Evolutionary conservation across 164 flowering plant genomes (phyloP).

Genomic region (Vitis rupestris): DNA sequence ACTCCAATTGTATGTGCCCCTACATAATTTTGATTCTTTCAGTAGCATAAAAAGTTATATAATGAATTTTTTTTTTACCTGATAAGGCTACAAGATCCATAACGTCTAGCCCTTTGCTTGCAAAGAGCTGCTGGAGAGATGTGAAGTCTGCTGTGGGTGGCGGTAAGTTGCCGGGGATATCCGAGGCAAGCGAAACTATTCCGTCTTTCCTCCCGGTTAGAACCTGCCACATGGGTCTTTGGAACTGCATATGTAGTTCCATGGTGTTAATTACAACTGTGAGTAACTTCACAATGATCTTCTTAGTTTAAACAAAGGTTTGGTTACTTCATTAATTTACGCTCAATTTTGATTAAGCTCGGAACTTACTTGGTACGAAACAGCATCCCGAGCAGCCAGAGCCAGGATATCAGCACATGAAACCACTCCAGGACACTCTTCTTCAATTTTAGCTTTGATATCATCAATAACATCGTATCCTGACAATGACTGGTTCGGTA

Average conservation of each 20-base stretch:
- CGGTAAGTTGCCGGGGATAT: conserved; percentile 14
- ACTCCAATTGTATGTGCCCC: conserved; percentile 57
- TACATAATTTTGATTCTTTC: neutral
- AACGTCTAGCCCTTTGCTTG: conserved; percentile 7
- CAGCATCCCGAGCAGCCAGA: conserved; percentile 31
- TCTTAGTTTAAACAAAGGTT: neutral
- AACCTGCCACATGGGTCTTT: conserved; percentile 20
- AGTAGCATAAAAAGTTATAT: too few species aligned
- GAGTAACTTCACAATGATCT: neutral
- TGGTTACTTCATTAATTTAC: too few species aligned
- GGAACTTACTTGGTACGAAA: conserved; percentile 10
- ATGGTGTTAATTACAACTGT: too few species aligned
- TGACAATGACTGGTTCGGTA: conserved; percentile 16
- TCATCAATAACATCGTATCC: conserved; percentile 28
- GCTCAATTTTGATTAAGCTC: too few species aligned
- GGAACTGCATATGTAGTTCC: neutral
- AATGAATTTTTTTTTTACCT: conserved; percentile 8
- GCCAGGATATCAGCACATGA: conserved; percentile 39
- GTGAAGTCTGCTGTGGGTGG: conserved; percentile 8
- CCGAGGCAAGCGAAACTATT: conserved; percentile 13
- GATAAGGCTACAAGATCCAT: conserved; percentile 23
- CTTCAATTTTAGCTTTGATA: conserved; percentile 21
- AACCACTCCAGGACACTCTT: conserved; percentile 25
- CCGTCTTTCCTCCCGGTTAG: conserved; percentile 34
- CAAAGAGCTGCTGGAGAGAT: conserved; percentile 10